phyloP scores from a whole-genome alignment of 345 rosid species.

The Citrus hindsii region DNA sequence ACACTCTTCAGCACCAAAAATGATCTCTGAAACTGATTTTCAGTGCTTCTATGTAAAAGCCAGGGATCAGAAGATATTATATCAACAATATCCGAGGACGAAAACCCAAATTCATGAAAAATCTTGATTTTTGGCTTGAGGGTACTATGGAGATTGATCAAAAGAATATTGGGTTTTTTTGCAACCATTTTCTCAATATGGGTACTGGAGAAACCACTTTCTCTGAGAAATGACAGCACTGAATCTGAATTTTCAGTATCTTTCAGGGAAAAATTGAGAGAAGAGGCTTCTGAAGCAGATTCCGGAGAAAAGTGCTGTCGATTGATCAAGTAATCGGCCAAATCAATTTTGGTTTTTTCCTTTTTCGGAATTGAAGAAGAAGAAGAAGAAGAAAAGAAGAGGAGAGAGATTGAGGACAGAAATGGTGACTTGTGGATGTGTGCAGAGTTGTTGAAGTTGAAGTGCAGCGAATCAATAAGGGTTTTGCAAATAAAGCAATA shows the following conservation, averaged over 20 bases:
- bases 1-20: slow-evolving; percentile 17
- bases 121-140: slow-evolving; percentile 14
- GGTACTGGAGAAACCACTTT: slow-evolving; percentile 25
- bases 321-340: slow-evolving; percentile 25
- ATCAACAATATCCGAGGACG: slow-evolving; percentile 6
- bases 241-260: slow-evolving; percentile 14
- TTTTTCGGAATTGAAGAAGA: background rate
- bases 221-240: slow-evolving; percentile 23
- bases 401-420: background rate
- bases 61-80: slow-evolving; percentile 24
- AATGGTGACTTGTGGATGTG: background rate
- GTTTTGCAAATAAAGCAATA: slow-evolving; percentile 3
- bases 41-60: slow-evolving; percentile 22
- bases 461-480: slow-evolving; percentile 9
- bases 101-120: slow-evolving; percentile 25
- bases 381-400: background rate
- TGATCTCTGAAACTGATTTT: slow-evolving; percentile 10
- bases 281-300: slow-evolving; percentile 19
- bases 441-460: slow-evolving; percentile 3
- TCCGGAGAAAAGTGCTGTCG: slow-evolving; percentile 26
- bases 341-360: background rate
- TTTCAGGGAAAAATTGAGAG: background rate
- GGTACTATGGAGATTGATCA: slow-evolving; percentile 7
- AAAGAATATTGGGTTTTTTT: slow-evolving; percentile 15
- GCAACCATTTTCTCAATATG: slow-evolving; percentile 18